phyloP scores from a whole-genome alignment of 768 basidiomycete species.

The Mycena latifolia region DNA sequence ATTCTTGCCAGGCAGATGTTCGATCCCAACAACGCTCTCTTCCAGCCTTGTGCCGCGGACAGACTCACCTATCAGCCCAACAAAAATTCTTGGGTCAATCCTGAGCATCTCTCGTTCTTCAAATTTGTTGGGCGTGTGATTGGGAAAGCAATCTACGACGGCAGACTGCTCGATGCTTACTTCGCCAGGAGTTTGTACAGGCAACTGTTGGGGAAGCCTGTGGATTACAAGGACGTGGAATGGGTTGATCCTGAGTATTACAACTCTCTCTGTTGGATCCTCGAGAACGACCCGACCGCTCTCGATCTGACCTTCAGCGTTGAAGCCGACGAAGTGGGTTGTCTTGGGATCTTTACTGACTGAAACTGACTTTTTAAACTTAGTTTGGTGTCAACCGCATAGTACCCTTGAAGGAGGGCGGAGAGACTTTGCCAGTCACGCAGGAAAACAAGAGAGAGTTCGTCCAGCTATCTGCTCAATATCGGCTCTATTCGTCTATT shows the following conservation, averaged over 20 bases:
- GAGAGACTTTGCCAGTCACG: constrained; percentile 88
- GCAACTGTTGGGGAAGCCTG: constrained; percentile 92
- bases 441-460: constrained; percentile 98
- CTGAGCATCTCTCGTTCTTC: constrained; percentile 97
- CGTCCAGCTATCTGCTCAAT: constrained; percentile 94
- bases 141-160: constrained; percentile 98
- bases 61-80: constrained; percentile 96
- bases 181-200: constrained; percentile 97
- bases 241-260: constrained; percentile 99
- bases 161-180: constrained; percentile 96
- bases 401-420: constrained; percentile 88
- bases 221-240: constrained; percentile 96
- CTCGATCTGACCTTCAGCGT: constrained; percentile 95
- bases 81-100: constrained; percentile 93
- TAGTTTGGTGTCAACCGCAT: constrained; percentile 94
- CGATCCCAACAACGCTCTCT: constrained; percentile 97
- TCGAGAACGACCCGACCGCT: constrained; percentile 92
- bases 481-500: constrained; percentile 93
- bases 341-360: constrained; percentile 18
- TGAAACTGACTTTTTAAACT: constrained; percentile 27
- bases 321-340: constrained; percentile 91
- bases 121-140: constrained; percentile 98
- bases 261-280: constrained; percentile 97
- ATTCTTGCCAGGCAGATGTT: constrained; percentile 99
- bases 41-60: constrained; percentile 98